phyloP scores from a whole-genome alignment of 495 filamentous ascomycete genomes.

The Pseudomonodictys pantanalensis region DNA sequence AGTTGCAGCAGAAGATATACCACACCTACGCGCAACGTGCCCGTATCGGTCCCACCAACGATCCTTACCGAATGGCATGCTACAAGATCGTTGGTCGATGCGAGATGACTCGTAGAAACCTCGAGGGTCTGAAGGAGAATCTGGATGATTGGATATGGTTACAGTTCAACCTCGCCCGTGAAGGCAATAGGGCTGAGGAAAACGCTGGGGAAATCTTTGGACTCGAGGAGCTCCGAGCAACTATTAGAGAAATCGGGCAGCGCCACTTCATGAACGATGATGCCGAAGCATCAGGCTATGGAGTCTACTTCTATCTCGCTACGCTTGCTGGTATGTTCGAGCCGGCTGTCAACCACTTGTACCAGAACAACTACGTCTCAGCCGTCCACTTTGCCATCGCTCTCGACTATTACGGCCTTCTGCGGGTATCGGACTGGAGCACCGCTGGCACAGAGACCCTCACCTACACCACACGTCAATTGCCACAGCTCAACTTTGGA shows the following conservation, averaged over 20 bases:
- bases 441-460: conserved; percentile 68
- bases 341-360: conserved; percentile 85
- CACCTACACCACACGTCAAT: conserved; percentile 67
- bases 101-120: conserved; percentile 73
- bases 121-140: conserved; percentile 73
- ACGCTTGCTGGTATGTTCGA: conserved; percentile 93
- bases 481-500: conserved; percentile 90
- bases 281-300: conserved; percentile 69
- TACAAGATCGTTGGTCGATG: conserved; percentile 97
- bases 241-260: conserved; percentile 80
- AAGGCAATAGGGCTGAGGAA: conserved; percentile 78
- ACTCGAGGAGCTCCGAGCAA: conserved; percentile 78
- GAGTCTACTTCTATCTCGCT: conserved; percentile 88
- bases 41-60: conserved; percentile 76
- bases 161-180: conserved; percentile 86
- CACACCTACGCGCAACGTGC: conserved; percentile 82
- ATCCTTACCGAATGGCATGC: conserved; percentile 95
- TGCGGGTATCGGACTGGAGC: conserved; percentile 75
- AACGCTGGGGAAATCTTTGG: conserved; percentile 85
- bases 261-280: conserved; percentile 76
- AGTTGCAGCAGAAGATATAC: conserved; percentile 79
- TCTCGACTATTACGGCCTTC: conserved; percentile 83
- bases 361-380: conserved; percentile 81
- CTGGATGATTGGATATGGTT: conserved; percentile 98
- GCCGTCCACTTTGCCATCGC: conserved; percentile 94